Percentiles rank a stretch among this genome's conserved stretches.
Conservation (phyloP, 768 basidiomycete genomes). For the Chalciporus chontae region DNA sequence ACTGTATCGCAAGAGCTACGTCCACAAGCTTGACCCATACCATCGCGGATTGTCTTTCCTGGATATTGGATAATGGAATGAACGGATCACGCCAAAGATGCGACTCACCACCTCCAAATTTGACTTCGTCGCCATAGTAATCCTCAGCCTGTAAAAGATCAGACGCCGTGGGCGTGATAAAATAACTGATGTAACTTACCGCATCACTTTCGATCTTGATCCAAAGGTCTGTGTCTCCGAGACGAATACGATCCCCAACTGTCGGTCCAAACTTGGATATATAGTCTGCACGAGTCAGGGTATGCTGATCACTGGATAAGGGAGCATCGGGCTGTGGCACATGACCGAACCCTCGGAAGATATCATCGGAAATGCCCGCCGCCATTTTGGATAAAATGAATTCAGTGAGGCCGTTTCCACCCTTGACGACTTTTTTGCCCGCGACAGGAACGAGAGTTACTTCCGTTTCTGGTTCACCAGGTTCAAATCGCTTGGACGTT, state of each 20-base stretch:
- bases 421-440: slow-evolving; percentile 67
- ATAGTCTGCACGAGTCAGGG: slow-evolving; percentile 65
- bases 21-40: slow-evolving; percentile 91
- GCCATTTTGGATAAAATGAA: slow-evolving; percentile 47
- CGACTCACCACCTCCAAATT: slow-evolving; percentile 86
- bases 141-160: slow-evolving; percentile 65
- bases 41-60: slow-evolving; percentile 94
- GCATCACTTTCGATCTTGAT: slow-evolving; percentile 86
- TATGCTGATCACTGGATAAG: slow-evolving; percentile 48
- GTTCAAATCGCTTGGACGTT: slow-evolving; percentile 95
- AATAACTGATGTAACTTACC: slow-evolving; percentile 34
- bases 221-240: slow-evolving; percentile 91
- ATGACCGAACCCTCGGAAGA: slow-evolving; percentile 61
- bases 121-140: slow-evolving; percentile 92
- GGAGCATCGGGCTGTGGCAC: slow-evolving; percentile 62
- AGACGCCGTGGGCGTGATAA: neutral
- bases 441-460: slow-evolving; percentile 79
- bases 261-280: slow-evolving; percentile 97
- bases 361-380: slow-evolving; percentile 27
- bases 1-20: slow-evolving; percentile 62
- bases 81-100: neutral
- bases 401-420: slow-evolving; percentile 64
- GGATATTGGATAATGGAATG: neutral
- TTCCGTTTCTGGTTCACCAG: slow-evolving; percentile 75
- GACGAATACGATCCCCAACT: slow-evolving; percentile 78